A percentile compares a stretch with the other conserved stretches of the same genome.
Conservation (phyloP, 345 rosid genomes). For the Camelina laxa region DNA sequence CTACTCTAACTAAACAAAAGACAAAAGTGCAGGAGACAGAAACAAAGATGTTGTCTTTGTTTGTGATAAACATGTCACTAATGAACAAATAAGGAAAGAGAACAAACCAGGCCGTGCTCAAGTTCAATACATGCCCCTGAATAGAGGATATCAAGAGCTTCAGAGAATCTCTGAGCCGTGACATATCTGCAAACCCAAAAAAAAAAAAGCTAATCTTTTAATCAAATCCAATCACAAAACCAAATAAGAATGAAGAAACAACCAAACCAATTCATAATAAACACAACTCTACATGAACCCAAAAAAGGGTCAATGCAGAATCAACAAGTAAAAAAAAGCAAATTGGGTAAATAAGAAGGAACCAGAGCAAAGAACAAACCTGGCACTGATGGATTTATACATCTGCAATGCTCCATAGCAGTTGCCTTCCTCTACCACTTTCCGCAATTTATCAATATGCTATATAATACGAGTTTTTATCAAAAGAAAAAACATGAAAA, state of each 20-base stretch:
- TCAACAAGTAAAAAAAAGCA: not conserved
- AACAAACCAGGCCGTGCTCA: constrained; percentile 72
- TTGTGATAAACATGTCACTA: not conserved
- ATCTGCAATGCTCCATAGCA: constrained; percentile 97
- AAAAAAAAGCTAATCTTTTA: constrained; percentile 10
- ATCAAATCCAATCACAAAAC: constrained; percentile 22
- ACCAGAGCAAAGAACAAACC: constrained; percentile 48
- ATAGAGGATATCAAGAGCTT: constrained; percentile 81
- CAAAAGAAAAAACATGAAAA: not conserved
- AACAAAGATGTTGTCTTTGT: not conserved
- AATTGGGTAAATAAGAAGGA: not conserved
- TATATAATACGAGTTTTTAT: constrained; percentile 29
- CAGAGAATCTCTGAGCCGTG: constrained; percentile 73
- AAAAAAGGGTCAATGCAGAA: constrained; percentile 19
- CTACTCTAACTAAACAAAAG: not conserved
- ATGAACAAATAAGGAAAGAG: too few relatives aligned
- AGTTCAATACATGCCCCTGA: constrained; percentile 90
- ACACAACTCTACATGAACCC: not conserved
- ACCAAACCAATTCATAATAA: not conserved
- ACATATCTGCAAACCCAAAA: constrained; percentile 55
- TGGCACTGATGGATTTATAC: constrained; percentile 87
- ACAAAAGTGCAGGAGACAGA: not conserved
- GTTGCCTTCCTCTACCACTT: constrained; percentile 75
- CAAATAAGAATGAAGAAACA: not conserved
- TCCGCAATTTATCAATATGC: constrained; percentile 82